Conservation (phyloP, 2,329 filamentous ascomycete genomes). For the Fusarium sp. region DNA sequence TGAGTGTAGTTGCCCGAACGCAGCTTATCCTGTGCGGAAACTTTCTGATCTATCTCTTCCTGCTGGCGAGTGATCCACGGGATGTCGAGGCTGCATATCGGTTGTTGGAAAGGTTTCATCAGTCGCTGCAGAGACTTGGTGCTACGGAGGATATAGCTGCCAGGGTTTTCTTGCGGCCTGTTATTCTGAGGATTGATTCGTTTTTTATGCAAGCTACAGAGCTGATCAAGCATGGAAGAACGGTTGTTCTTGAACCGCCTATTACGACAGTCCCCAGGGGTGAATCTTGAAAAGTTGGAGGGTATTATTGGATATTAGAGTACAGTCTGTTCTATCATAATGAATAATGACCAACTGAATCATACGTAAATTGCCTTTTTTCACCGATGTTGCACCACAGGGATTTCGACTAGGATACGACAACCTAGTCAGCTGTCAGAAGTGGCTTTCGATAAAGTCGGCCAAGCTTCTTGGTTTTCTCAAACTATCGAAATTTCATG, state of each 20-base stretch:
- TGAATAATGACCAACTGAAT: slow-evolving; percentile 5
- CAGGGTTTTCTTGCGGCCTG: slow-evolving; percentile 48
- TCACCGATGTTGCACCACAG: not conserved
- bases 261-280: slow-evolving; percentile 5
- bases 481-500: not conserved
- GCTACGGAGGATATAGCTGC: slow-evolving; percentile 45
- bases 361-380: not conserved
- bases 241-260: slow-evolving; percentile 22
- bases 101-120: slow-evolving; percentile 51
- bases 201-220: slow-evolving; percentile 51
- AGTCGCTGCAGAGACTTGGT: slow-evolving; percentile 48
- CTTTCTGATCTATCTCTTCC: slow-evolving; percentile 59
- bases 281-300: not conserved
- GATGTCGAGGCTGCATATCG: slow-evolving; percentile 50
- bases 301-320: not conserved
- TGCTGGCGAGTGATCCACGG: slow-evolving; percentile 50
- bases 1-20: slow-evolving; percentile 46
- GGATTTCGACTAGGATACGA: not conserved
- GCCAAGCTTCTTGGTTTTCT: not conserved
- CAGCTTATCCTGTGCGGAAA: slow-evolving; percentile 59
- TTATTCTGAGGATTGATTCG: slow-evolving; percentile 51
- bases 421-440: not conserved
- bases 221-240: slow-evolving; percentile 37
- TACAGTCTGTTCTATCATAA: not conserved
- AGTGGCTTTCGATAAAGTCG: not conserved